Conservation (phyloP, 495 filamentous ascomycete genomes). For the Filosporella fistucella region DNA sequence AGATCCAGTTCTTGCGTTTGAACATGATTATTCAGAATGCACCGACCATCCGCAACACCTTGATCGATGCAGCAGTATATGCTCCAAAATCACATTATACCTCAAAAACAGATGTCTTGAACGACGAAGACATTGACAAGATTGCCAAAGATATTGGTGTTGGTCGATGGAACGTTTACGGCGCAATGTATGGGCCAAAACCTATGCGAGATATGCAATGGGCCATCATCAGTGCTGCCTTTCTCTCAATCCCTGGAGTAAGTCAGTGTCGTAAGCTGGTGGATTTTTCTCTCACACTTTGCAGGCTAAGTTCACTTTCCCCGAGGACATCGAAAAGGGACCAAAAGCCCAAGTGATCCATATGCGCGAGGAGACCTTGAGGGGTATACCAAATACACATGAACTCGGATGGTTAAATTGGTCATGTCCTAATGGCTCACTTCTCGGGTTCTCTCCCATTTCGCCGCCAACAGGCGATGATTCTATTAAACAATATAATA, state of each 20-base stretch:
- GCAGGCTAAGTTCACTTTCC: conserved; percentile 41
- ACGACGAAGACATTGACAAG: conserved; percentile 29
- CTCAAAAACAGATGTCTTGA: conserved; percentile 30
- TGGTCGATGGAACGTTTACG: conserved; percentile 51
- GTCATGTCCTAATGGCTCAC: conserved; percentile 49
- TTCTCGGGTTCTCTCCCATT: conserved; percentile 53
- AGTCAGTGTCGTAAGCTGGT: too few species aligned
- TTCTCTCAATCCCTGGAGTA: conserved; percentile 36
- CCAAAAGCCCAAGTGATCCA: conserved; percentile 34
- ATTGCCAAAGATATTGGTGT: conserved; percentile 30
- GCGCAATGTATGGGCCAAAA: conserved; percentile 44
- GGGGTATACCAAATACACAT: conserved; percentile 41
- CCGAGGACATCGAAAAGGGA: conserved; percentile 29
- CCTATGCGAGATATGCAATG: conserved; percentile 38
- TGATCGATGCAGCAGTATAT: conserved; percentile 39
- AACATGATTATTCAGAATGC: conserved; percentile 48
- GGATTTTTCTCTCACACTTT: too few species aligned
- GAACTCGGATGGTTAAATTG: conserved; percentile 53
- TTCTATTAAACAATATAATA: conserved; percentile 37
- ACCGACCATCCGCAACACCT: conserved; percentile 42
- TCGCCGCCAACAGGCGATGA: conserved; percentile 41
- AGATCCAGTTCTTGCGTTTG: too few species aligned
- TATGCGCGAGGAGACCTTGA: conserved; percentile 31
- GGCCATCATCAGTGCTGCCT: conserved; percentile 38
- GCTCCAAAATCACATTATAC: conserved; percentile 27